Conservation (phyloP, 768 basidiomycete species). For the Gautieria morchelliformis region DNA sequence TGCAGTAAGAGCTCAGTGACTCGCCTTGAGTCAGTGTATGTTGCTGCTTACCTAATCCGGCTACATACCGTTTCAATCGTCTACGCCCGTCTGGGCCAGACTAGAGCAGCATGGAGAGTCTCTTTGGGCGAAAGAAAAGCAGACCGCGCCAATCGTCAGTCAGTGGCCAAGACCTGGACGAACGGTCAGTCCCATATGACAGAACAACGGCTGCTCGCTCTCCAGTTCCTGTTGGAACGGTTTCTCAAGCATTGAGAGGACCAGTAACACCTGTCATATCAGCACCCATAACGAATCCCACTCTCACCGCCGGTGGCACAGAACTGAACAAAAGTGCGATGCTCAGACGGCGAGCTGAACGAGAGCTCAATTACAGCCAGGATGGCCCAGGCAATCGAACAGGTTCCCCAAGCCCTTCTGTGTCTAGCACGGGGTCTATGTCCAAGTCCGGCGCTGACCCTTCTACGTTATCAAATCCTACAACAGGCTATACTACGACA, state of each 20-base stretch:
- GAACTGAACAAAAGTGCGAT: conserved; percentile 57
- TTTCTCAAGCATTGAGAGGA: conserved; percentile 46
- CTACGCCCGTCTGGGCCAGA: background rate
- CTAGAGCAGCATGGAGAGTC: conserved; percentile 40
- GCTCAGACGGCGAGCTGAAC: conserved; percentile 40
- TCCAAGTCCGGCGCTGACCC: conserved; percentile 3
- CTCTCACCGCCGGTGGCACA: conserved; percentile 60
- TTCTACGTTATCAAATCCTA: conserved; percentile 5
- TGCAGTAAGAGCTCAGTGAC: no score
- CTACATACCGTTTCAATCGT: background rate
- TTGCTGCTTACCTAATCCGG: background rate
- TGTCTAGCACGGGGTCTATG: conserved; percentile 29
- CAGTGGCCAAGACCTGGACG: conserved; percentile 50
- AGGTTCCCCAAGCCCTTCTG: conserved; percentile 40
- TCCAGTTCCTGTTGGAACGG: conserved; percentile 46
- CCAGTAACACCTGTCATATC: conserved; percentile 40
- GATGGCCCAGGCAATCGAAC: conserved; percentile 28
- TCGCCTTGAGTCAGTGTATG: no score
- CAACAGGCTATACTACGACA: conserved; percentile 1
- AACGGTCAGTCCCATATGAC: conserved; percentile 67
- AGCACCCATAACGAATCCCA: conserved; percentile 77
- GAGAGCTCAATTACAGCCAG: conserved; percentile 42
- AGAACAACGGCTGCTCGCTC: conserved; percentile 48
- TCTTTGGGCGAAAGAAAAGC: conserved; percentile 58
- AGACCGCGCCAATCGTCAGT: conserved; percentile 55